Conservation (phyloP, 225 moss, liverwort and hornwort species). For the Ulota crispa region DNA sequence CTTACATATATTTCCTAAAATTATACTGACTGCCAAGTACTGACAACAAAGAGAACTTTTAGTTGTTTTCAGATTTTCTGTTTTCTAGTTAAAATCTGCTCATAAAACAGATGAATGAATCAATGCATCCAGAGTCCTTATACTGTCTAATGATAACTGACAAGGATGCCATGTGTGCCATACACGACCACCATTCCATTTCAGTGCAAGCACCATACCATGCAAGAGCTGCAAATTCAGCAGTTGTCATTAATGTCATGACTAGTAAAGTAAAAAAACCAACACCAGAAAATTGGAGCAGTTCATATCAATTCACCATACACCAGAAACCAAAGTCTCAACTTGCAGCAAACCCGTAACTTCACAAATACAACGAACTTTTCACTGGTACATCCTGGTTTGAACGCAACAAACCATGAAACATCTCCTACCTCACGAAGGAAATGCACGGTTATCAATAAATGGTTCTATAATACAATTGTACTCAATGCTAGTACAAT, state of each 20-base stretch:
- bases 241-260: neutral
- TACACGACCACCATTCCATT: neutral
- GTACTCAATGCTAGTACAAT: constrained; percentile 41
- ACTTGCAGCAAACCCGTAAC: constrained; percentile 9
- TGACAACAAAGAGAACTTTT: neutral
- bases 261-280: neutral
- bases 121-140: constrained; percentile 1
- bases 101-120: constrained; percentile 19
- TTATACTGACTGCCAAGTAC: constrained; percentile 1
- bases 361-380: constrained; percentile 8
- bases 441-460: constrained; percentile 5
- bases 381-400: constrained; percentile 2
- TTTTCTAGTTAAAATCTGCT: constrained; percentile 22
- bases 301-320: constrained; percentile 9
- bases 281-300: neutral
- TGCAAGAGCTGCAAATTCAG: neutral
- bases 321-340: neutral
- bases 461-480: constrained; percentile 34
- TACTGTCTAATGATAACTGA: constrained; percentile 4
- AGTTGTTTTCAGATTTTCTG: constrained; percentile 2
- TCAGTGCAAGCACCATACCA: neutral
- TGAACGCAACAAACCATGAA: constrained; percentile 7
- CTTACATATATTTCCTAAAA: neutral
- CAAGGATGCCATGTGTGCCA: neutral
- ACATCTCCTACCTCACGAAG: constrained; percentile 18